Evolutionary conservation across 2,329 filamentous ascomycete genomes (phyloP), one percentile per base, ranked within the genome.

Genomic region (Pseudonectria buxi): DNA sequence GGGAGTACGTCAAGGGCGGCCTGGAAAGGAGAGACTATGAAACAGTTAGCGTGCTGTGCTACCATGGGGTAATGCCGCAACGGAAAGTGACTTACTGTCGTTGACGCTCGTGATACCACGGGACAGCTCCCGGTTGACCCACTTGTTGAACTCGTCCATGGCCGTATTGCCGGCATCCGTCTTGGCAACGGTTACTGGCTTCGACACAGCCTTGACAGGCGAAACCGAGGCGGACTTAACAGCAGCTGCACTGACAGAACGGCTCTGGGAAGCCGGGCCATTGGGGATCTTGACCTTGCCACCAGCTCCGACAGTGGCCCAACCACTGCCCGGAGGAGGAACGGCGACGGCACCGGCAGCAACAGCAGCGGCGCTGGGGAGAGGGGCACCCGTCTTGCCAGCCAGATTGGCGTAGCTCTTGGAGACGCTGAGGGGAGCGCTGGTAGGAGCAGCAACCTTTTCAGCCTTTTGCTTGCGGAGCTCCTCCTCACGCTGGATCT

Each of bases 401-500:
- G 92, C 92, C 18, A 98, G 77, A 59, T 95, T 92, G 14, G 92
- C 90, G 60, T 96, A 96, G 37, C 90, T 84, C 69, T 96, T 96
- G 26, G 85, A 83, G 9, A 70, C 59, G 28, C 70, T 61, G 13
- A 68, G 58, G 14, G 71, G 63, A 10, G 69, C 59, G 16, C 61
- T 65, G 15, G 68, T 61, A 49, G 77, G 75, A 4, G 62, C 59
- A 3, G 71, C 63, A 6, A 60, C 50, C 31, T 76, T 69, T 46
- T 63, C 68, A 2, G 78, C 75, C 58, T 83, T 86, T 52, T 83
- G 81, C 72, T 98, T 98, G 46, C 57, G 57, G 14, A 50, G 45
- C 57, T 96, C 92, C 56, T 98, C 92, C 64, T 98, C 92, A 44
- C 89, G 89, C 59, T 96, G 92, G 40, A 98, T 96, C 49, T 96